phyloP scores from a whole-genome alignment of 2,329 filamentous ascomycete species.

The Ophiostoma triangulosporum region DNA sequence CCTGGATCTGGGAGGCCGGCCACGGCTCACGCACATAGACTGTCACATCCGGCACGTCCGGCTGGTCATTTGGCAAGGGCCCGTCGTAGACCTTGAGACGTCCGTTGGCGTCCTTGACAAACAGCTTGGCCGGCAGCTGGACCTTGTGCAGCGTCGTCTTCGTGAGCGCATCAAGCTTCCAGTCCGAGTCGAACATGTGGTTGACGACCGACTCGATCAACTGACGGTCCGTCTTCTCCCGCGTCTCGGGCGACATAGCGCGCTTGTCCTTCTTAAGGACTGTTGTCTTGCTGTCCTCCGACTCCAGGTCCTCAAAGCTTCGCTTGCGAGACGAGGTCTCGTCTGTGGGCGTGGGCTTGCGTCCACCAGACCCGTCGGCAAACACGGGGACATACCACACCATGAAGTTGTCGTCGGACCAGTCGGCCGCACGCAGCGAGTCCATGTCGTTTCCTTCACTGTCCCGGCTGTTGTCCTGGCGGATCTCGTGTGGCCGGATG shows the following conservation, averaged over 20 bases:
- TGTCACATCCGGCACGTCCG: constrained; percentile 45
- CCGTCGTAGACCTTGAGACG: constrained; percentile 58
- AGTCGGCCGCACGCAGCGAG: constrained; percentile 47
- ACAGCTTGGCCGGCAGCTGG: constrained; percentile 54
- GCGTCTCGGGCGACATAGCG: neutral
- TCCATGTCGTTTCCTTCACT: neutral
- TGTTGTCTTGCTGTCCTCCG: constrained; percentile 14
- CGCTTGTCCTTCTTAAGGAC: neutral
- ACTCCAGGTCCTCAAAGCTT: constrained; percentile 7
- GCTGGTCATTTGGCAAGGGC: constrained; percentile 41
- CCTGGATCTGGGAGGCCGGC: constrained; percentile 53
- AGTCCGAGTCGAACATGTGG: constrained; percentile 67
- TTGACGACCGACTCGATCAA: constrained; percentile 50
- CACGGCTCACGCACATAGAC: constrained; percentile 67
- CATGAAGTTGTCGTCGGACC: constrained; percentile 60
- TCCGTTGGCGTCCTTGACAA: constrained; percentile 50
- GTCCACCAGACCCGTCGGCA: constrained; percentile 12
- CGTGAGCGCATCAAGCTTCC: constrained; percentile 56
- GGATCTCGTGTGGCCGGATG: constrained; percentile 56
- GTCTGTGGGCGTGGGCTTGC: neutral
- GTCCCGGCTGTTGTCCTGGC: constrained; percentile 22
- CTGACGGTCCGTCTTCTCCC: constrained; percentile 24
- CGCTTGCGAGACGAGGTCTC: constrained; percentile 21
- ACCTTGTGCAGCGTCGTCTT: constrained; percentile 55
- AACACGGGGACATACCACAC: constrained; percentile 66